Evolutionary conservation across 768 basidiomycete species (phyloP).

Genomic region (Tulasnella sp.): DNA sequence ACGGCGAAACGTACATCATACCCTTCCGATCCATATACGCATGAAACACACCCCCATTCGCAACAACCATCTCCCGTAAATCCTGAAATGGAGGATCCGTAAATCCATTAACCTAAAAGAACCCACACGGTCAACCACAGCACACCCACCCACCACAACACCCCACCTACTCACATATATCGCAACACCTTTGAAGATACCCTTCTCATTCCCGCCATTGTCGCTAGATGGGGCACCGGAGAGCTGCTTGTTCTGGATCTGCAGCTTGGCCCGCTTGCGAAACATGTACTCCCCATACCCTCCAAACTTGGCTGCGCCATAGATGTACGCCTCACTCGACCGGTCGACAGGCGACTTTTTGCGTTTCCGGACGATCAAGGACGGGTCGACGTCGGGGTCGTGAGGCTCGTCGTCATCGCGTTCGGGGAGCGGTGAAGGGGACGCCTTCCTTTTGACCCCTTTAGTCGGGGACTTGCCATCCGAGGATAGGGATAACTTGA

Average conservation of each 20-base stretch:
- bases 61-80: constrained; percentile 62
- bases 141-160: neutral
- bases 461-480: neutral
- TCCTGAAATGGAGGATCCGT: constrained; percentile 81
- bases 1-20: constrained; percentile 42
- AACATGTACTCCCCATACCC: constrained; percentile 81
- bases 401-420: constrained; percentile 4
- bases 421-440: neutral
- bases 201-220: constrained; percentile 25
- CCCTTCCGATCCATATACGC: constrained; percentile 74
- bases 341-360: neutral
- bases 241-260: constrained; percentile 54
- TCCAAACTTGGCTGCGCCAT: constrained; percentile 71
- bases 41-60: constrained; percentile 72
- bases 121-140: neutral
- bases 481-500: neutral
- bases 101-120: constrained; percentile 70
- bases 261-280: constrained; percentile 81
- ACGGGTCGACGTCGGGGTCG: constrained; percentile 1
- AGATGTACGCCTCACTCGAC: constrained; percentile 31
- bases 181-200: constrained; percentile 59
- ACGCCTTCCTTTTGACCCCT: constrained; percentile 2
- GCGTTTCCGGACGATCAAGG: neutral
- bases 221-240: constrained; percentile 20
- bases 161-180: constrained; percentile 54